Evolutionary conservation across 2,329 filamentous ascomycete species (phyloP), one percentile per base, ranked within the genome.

Genomic region (Elsinoe ampelina): DNA sequence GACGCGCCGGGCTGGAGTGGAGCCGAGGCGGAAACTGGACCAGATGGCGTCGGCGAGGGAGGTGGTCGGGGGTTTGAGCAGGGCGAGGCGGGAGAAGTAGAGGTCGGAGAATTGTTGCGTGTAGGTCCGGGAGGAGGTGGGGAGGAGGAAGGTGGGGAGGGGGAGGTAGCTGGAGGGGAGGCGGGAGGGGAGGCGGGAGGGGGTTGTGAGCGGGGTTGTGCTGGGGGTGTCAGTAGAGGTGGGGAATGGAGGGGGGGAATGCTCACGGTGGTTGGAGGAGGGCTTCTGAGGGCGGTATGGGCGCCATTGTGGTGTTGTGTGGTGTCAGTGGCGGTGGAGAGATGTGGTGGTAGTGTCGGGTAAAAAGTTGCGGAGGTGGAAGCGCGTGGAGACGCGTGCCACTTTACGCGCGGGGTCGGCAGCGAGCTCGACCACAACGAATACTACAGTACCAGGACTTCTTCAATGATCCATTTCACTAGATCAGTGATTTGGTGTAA

Each of bases 41-140:
- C 93, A 98, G 5, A 86, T 83, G 34, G 85, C 83, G 13, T 75
- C 72, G 0, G 91, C 92, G 52, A 87, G 79, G 60, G 80, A 72
- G 64, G 95, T 88, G 0, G 95, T 87, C 0, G 82, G 80, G 8
- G 90, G 87, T 72, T 92, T 96, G 69, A 98, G 82, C 72, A 87
- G 87, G 36, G 89, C 83, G 20, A 98, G 80, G 11, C 93, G 87
- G 64, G 96, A 71, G 69, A 96, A 98, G 78, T 98, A 98, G 82
- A 97, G 92, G 72, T 98, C 93, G 61, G 87, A 89, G 80, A 88
- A 98, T 73, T 98, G 93, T 70, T 97, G 93, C 70, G 91, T 79
- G 70, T 97, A 98, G 56, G 90, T 86, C 60, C 78, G 77, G 35
- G 77, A 72, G 22, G 80, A 80, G 61, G 76, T 85, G 20, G 87